Evolutionary conservation across 2,329 filamentous ascomycete species (phyloP).

Genomic region (Aspergillus neotritici): DNA sequence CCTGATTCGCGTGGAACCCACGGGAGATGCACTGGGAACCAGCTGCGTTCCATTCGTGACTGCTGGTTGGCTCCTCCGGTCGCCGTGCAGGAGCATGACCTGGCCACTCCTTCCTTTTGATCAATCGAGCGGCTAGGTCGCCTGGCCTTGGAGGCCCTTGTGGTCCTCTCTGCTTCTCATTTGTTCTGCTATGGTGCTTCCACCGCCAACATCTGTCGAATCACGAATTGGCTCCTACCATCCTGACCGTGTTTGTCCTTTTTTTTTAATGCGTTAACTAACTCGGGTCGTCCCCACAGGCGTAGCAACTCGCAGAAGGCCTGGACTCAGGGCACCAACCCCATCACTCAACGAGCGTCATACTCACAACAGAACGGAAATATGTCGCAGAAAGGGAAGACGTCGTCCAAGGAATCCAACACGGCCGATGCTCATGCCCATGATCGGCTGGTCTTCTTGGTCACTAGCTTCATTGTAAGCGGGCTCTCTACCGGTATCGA

Average conservation of each 20-base stretch:
- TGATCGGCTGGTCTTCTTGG: constrained; percentile 55
- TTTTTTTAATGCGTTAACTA: constrained; percentile 18
- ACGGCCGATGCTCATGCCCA: constrained; percentile 54
- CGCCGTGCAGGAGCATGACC: no score
- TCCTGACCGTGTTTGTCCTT: constrained; percentile 2
- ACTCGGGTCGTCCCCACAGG: constrained; percentile 24
- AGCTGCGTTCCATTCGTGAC: no score
- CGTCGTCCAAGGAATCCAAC: constrained; percentile 44
- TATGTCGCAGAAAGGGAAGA: constrained; percentile 41
- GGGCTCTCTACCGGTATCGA: neutral
- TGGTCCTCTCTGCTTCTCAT: no score
- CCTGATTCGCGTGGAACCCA: neutral
- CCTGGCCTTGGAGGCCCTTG: no score
- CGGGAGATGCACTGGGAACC: no score
- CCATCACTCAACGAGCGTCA: constrained; percentile 53
- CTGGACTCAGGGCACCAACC: constrained; percentile 58
- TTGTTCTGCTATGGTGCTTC: neutral
- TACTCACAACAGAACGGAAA: constrained; percentile 51
- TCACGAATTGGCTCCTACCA: neutral
- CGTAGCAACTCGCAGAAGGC: constrained; percentile 54
- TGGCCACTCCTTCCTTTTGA: no score
- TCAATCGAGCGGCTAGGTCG: no score
- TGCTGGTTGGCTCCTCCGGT: no score
- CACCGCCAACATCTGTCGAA: neutral
- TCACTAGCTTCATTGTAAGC: constrained; percentile 56